phyloP scores from a whole-genome alignment of 2,329 filamentous ascomycete genomes.

The Diplodia seriata region DNA sequence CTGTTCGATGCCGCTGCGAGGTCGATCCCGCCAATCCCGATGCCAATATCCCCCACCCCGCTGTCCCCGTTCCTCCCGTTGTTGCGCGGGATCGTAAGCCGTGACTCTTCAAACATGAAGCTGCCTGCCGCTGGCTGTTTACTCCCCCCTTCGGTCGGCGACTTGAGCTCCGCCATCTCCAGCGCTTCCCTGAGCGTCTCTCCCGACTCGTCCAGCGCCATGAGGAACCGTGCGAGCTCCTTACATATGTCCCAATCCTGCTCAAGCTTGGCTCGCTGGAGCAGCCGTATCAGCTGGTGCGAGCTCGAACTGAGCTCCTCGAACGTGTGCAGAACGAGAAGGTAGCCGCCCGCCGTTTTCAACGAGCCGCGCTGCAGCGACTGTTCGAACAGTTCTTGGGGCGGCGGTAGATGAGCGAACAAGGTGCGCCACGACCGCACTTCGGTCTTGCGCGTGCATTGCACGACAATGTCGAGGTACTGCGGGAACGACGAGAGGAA shows the following conservation, averaged over 20 bases:
- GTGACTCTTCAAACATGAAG: slow-evolving; percentile 42
- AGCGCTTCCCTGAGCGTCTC: slow-evolving; percentile 77
- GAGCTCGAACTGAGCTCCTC: slow-evolving; percentile 67
- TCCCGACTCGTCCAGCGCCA: slow-evolving; percentile 87
- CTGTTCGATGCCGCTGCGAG: slow-evolving; percentile 26
- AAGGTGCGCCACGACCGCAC: slow-evolving; percentile 93
- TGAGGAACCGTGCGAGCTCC: slow-evolving; percentile 91
- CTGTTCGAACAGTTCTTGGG: slow-evolving; percentile 91
- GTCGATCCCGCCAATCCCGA: slow-evolving; percentile 29
- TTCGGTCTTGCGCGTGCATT: slow-evolving; percentile 97
- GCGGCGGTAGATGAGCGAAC: slow-evolving; percentile 88
- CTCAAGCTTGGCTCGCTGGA: slow-evolving; percentile 80
- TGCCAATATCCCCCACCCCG: slow-evolving; percentile 21
- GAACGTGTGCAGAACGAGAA: slow-evolving; percentile 90
- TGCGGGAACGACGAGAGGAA: slow-evolving; percentile 67
- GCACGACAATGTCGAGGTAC: slow-evolving; percentile 94
- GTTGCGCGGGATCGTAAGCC: slow-evolving; percentile 10
- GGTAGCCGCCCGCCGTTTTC: slow-evolving; percentile 94
- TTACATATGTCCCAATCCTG: slow-evolving; percentile 96
- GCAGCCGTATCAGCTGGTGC: slow-evolving; percentile 79
- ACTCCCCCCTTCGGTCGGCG: slow-evolving; percentile 36
- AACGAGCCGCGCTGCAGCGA: slow-evolving; percentile 82
- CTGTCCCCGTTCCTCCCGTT: slow-evolving; percentile 7
- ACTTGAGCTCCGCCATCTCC: slow-evolving; percentile 54
- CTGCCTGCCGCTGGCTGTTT: slow-evolving; percentile 36